Evolutionary conservation across 495 filamentous ascomycete species (phyloP).

Genomic region (Aspergillus bridgeri): DNA sequence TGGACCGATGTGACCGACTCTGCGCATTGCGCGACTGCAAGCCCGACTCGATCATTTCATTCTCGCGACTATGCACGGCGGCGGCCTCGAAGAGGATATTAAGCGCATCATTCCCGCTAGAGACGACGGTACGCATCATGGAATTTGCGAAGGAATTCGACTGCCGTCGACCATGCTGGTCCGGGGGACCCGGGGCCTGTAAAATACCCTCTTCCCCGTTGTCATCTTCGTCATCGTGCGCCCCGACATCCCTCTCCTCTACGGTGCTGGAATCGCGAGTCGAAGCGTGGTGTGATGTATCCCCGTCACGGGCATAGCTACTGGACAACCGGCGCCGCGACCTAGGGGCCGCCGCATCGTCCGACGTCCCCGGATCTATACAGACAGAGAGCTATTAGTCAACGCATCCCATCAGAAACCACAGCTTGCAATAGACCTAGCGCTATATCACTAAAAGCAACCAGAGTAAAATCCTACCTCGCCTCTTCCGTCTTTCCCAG

Average conservation of each 20-base stretch:
- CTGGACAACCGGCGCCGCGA: conserved; percentile 9
- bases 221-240: background rate
- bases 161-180: conserved; percentile 21
- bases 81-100: conserved; percentile 54
- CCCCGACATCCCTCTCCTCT: background rate
- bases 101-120: conserved; percentile 51
- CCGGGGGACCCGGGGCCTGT: conserved; percentile 4
- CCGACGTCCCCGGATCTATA: conserved; percentile 5
- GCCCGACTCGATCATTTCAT: conserved; percentile 16
- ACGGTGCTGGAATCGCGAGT: background rate
- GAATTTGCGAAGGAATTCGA: conserved; percentile 38
- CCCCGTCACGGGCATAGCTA: conserved; percentile 1
- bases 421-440: background rate
- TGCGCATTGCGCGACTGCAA: conserved; percentile 12
- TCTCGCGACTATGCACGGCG: conserved; percentile 34
- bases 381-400: background rate
- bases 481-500: conserved; percentile 41
- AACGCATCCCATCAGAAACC: background rate
- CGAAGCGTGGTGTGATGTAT: conserved; percentile 5
- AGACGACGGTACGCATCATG: conserved; percentile 49
- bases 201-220: conserved; percentile 5
- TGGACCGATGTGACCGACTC: conserved; percentile 10
- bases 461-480: conserved; percentile 22
- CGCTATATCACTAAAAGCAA: background rate
- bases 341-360: conserved; percentile 4